phyloP scores from a whole-genome alignment of 768 basidiomycete genomes.

The Coprinellus micaceus region DNA sequence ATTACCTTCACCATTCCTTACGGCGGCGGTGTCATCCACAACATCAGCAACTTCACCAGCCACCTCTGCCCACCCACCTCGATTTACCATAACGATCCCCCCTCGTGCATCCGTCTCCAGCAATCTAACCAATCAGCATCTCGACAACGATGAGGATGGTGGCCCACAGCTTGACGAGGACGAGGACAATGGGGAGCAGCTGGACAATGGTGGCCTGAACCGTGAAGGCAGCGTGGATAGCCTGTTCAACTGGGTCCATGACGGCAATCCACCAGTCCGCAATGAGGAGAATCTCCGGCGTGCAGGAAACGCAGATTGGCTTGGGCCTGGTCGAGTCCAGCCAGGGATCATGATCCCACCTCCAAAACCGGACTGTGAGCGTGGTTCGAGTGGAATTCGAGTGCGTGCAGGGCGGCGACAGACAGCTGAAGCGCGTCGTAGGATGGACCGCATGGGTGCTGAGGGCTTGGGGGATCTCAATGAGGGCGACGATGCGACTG shows the following conservation, averaged over 20 bases:
- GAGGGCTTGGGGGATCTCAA: not conserved
- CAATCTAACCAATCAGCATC: not conserved
- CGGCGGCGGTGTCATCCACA: no score
- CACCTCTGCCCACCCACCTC: not conserved
- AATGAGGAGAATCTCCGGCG: not conserved
- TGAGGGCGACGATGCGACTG: not conserved
- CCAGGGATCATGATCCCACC: not conserved
- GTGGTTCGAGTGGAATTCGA: not conserved
- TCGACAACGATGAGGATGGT: not conserved
- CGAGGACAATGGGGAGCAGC: no score
- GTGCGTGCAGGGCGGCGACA: not conserved
- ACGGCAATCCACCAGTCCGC: no score
- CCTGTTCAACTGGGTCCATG: no score
- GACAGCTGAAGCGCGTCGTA: not conserved
- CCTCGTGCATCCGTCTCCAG: not conserved
- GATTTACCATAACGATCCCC: not conserved
- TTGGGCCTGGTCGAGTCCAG: not conserved
- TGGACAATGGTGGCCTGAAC: no score
- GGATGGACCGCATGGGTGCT: not conserved
- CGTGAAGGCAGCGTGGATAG: no score
- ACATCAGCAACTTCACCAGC: not conserved
- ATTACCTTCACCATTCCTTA: no score
- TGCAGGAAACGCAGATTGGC: not conserved
- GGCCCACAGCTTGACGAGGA: no score
- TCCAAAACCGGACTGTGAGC: not conserved